Evolutionary conservation across 176 grass and related monocot species (phyloP).

Genomic region (Triticum dicoccoides): DNA sequence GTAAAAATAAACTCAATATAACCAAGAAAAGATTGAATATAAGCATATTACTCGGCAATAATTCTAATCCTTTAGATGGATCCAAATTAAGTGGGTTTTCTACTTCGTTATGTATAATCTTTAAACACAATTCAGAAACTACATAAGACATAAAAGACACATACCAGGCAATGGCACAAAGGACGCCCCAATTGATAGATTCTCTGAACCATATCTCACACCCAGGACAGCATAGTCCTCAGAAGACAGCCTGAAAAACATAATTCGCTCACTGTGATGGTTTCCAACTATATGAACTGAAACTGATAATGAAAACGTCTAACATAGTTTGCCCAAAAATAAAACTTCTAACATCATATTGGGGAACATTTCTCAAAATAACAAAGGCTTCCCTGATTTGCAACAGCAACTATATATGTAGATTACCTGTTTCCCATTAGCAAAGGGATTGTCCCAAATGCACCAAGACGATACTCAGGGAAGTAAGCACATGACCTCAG

Average conservation of each 20-base stretch:
- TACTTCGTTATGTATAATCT: slow-evolving; percentile 20
- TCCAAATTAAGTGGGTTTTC: slow-evolving; percentile 13
- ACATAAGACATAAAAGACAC: slow-evolving; percentile 9
- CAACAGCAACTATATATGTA: slow-evolving; percentile 3
- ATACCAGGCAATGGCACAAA: slow-evolving; percentile 87
- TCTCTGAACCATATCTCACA: slow-evolving; percentile 89
- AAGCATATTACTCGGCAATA: slow-evolving; percentile 9
- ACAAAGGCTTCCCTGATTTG: slow-evolving; percentile 19
- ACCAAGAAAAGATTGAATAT: not conserved
- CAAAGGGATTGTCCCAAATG: slow-evolving; percentile 82
- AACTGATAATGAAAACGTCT: not conserved
- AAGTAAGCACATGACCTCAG: slow-evolving; percentile 76
- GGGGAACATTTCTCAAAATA: slow-evolving; percentile 6
- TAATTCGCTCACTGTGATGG: slow-evolving; percentile 9
- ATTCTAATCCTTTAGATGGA: not conserved
- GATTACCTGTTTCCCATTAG: slow-evolving; percentile 69
- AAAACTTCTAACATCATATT: not conserved
- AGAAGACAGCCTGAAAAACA: slow-evolving; percentile 50
- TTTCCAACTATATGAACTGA: slow-evolving; percentile 27
- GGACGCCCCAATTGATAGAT: slow-evolving; percentile 74
- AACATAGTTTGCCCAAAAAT: not conserved
- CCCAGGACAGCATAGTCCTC: slow-evolving; percentile 84
- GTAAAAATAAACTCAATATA: slow-evolving; percentile 6
- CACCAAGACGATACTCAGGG: slow-evolving; percentile 70
- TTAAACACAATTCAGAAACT: slow-evolving; percentile 25